Evolutionary conservation across 1,139 yeast species (phyloP).

Genomic region (Petasospora rhodanensis): DNA sequence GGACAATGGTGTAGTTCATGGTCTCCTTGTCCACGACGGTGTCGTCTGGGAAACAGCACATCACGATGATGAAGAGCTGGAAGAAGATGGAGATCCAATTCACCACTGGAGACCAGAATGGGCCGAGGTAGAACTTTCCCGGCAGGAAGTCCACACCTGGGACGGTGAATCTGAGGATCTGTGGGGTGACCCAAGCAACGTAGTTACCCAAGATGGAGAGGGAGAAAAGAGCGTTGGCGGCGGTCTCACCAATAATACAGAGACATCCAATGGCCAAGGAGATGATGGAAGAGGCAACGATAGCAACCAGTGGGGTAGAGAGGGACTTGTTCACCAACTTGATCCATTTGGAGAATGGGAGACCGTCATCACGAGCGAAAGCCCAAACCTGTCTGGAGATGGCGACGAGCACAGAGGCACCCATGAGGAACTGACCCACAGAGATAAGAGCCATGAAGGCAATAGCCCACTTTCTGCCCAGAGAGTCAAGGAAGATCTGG

Average conservation of each 20-base stretch:
- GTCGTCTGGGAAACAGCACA: slow-evolving; percentile 45
- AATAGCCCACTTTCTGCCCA: slow-evolving; percentile 64
- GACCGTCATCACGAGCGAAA: slow-evolving; percentile 43
- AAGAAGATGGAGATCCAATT: slow-evolving; percentile 35
- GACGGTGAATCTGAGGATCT: slow-evolving; percentile 39
- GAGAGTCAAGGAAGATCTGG: slow-evolving; percentile 55
- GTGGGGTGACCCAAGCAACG: slow-evolving; percentile 52
- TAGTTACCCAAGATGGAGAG: slow-evolving; percentile 51
- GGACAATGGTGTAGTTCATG: slow-evolving; percentile 59
- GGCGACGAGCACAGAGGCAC: slow-evolving; percentile 45
- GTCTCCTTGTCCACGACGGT: slow-evolving; percentile 30
- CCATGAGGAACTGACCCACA: slow-evolving; percentile 59
- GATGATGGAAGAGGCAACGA: slow-evolving; percentile 43
- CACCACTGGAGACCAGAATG: slow-evolving; percentile 37
- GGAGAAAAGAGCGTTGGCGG: slow-evolving; percentile 54
- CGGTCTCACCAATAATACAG: slow-evolving; percentile 49
- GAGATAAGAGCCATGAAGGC: slow-evolving; percentile 55
- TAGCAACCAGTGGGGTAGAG: slow-evolving; percentile 53
- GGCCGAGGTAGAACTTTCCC: slow-evolving; percentile 64
- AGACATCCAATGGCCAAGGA: slow-evolving; percentile 49
- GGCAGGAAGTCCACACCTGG: slow-evolving; percentile 50
- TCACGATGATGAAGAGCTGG: slow-evolving; percentile 36
- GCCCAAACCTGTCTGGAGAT: slow-evolving; percentile 46
- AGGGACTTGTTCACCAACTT: slow-evolving; percentile 46
- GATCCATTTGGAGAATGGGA: slow-evolving; percentile 39